A percentile compares a stretch with the other conserved stretches of the same genome.
Evolutionary conservation across 1,284 basidiomycete genomes (phyloP).

Genomic region (Uromyces viciae-fabae): DNA sequence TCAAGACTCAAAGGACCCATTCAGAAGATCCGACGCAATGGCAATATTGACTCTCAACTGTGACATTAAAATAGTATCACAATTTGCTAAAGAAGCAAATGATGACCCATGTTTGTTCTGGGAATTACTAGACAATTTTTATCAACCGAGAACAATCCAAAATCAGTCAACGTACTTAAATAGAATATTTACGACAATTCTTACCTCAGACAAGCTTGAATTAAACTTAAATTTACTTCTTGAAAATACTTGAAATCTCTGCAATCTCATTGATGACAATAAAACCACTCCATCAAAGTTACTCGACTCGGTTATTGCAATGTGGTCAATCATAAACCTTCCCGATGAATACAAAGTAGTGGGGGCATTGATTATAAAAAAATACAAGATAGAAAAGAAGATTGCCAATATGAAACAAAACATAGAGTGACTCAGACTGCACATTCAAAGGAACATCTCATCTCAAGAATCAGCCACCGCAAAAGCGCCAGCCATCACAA

Average conservation of each 20-base stretch:
- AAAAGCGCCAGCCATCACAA: not conserved
- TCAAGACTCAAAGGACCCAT: not conserved
- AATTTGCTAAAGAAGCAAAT: not conserved
- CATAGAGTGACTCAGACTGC: not conserved
- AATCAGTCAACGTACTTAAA: not conserved
- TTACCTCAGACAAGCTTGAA: not conserved
- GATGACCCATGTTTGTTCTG: not conserved
- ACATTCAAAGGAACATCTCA: not conserved
- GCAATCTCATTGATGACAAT: not conserved
- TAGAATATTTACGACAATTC: not conserved
- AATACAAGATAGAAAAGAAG: not conserved
- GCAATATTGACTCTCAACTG: not conserved
- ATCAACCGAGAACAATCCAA: slow-evolving; percentile 1
- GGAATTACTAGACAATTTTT: not conserved
- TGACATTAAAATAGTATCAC: not conserved
- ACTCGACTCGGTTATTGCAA: not conserved
- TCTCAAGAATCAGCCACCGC: not conserved
- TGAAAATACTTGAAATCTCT: not conserved
- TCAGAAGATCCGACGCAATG: not conserved
- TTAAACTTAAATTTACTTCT: not conserved
- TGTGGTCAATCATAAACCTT: not conserved
- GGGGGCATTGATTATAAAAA: not conserved
- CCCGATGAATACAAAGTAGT: not conserved
- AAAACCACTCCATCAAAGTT: not conserved
- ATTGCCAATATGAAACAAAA: not conserved